Base-by-base conservation (phyloP, 257 asterid species). In the Solanum chilense region DNA sequence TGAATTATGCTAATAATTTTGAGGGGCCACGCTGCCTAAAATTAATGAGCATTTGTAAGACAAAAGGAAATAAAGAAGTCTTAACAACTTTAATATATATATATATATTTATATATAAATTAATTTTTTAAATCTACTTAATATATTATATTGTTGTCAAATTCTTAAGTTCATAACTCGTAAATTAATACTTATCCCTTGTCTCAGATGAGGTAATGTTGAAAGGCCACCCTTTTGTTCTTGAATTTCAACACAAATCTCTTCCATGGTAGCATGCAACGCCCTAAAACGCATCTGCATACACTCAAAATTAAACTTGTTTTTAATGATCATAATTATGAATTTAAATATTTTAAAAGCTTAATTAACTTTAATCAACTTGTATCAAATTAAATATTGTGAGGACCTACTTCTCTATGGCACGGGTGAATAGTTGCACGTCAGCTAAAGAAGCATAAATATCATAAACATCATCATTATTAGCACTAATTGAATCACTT, bases 381-480 rank as follows among this genome's bases (percentile, higher is more conserved):
- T 20, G 66, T 58, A 58, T 58, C 6, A 39, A 39, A 37, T 37
- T 37, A 45, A 58, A 21, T 8, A 3, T 21, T 56, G 41, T 74
- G 52, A 68, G 41, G 1, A 86, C 87, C n/a, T n/a, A 88, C 97
- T 90, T 90, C 73, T 91, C 86, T 7, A 93, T 90, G 23, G 95
- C 95, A 45, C 33, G 62, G 5, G 97, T 90, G 89, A 94, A 93
- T 52, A 86, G 91, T 23, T 90, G 82, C 18, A 93, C 16, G 35
- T 93, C 94, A 15, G 88, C 87, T 23, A 52, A 80, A 3, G 94
- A 90, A 73, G 94, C 97, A 42, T 94, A 94, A 66, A 91, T 89
- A 87, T 94, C 95, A 56, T 93, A 93, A 11, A 93, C 89, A 49
- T 92, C 97, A 83, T 92, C 95, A 91, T 87, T 31, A 94, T 87